These are phyloP conservation scores for Cladophialophora immunda DNA, from an alignment of 2,329 filamentous ascomycete species.

Conservation along the genomic window DNA sequence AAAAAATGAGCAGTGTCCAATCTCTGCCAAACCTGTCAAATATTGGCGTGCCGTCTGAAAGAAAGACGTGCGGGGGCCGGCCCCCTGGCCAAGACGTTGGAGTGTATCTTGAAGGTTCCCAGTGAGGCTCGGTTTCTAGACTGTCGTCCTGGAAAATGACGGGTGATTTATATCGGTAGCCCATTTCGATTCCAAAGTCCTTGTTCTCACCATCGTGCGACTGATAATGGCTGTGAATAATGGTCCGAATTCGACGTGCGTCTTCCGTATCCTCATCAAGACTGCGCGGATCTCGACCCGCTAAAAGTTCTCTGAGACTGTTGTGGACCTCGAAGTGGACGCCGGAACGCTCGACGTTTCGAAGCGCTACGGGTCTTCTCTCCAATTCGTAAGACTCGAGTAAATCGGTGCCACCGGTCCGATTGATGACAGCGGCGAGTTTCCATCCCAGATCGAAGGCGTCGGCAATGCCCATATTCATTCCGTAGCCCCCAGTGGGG, in stretches of 20 bases:
- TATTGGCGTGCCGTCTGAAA: constrained; percentile 26
- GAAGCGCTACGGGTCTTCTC: constrained; percentile 43
- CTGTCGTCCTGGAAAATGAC: constrained; percentile 30
- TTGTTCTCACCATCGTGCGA: constrained; percentile 33
- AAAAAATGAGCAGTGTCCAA: constrained; percentile 27
- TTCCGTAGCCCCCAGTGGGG: constrained; percentile 66
- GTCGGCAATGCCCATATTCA: constrained; percentile 68
- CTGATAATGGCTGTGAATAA: constrained; percentile 20
- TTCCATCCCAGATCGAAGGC: constrained; percentile 66
- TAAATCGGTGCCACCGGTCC: constrained; percentile 43
- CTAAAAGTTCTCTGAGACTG: constrained; percentile 10
- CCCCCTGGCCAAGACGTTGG: constrained; percentile 28
- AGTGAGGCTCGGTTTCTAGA: constrained; percentile 10
- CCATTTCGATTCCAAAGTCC: constrained; percentile 41
- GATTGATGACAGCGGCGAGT: constrained; percentile 56
- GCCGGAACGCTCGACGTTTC: constrained; percentile 41
- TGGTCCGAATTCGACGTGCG: constrained; percentile 4
- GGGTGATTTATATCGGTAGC: constrained; percentile 36
- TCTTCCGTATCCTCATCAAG: constrained; percentile 24
- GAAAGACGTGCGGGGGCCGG: constrained; percentile 28
- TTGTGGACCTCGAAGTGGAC: constrained; percentile 40
- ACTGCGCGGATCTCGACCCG: constrained; percentile 2
- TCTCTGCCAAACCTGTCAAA: constrained; percentile 30
- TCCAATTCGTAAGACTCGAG: constrained; percentile 45
- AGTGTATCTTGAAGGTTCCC: constrained; percentile 18